Conservation (phyloP, 2,329 filamentous ascomycete genomes). For the Aspergillus fumigatus region DNA sequence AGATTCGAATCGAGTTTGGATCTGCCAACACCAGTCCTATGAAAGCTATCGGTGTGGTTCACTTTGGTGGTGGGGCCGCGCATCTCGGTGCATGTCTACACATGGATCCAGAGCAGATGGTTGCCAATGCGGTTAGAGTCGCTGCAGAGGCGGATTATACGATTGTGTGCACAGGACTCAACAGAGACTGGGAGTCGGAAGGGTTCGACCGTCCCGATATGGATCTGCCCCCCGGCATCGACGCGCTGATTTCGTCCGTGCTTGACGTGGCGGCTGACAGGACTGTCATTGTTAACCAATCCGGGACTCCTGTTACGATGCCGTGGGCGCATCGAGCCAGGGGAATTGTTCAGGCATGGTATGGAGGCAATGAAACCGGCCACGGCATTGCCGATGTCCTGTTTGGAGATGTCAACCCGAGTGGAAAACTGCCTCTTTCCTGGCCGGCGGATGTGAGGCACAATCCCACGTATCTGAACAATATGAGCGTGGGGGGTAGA, state of each 20-base stretch:
- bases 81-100: constrained; percentile 23
- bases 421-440: constrained; percentile 66
- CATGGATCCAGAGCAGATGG: constrained; percentile 11
- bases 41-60: constrained; percentile 20
- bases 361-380: constrained; percentile 75
- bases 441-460: constrained; percentile 64
- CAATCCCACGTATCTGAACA: constrained; percentile 72
- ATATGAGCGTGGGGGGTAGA: constrained; percentile 61
- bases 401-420: constrained; percentile 67
- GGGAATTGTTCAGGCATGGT: constrained; percentile 70
- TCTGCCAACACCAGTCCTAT: constrained; percentile 23
- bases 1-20: constrained; percentile 26
- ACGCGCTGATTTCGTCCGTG: constrained; percentile 57
- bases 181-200: constrained; percentile 34
- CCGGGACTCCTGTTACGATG: constrained; percentile 60
- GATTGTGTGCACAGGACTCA: constrained; percentile 21
- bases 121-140: constrained; percentile 9
- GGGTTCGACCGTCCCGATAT: constrained; percentile 47
- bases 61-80: constrained; percentile 21
- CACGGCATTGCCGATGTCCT: constrained; percentile 75
- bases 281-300: constrained; percentile 69
- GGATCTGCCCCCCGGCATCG: constrained; percentile 50
- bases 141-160: constrained; percentile 17
- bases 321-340: constrained; percentile 40
- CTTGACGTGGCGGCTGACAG: constrained; percentile 58